Percentiles rank a stretch among this genome's conserved stretches.
Evolutionary conservation across 805 yeast species (phyloP).

Genomic region (Nakazawaea populi): DNA sequence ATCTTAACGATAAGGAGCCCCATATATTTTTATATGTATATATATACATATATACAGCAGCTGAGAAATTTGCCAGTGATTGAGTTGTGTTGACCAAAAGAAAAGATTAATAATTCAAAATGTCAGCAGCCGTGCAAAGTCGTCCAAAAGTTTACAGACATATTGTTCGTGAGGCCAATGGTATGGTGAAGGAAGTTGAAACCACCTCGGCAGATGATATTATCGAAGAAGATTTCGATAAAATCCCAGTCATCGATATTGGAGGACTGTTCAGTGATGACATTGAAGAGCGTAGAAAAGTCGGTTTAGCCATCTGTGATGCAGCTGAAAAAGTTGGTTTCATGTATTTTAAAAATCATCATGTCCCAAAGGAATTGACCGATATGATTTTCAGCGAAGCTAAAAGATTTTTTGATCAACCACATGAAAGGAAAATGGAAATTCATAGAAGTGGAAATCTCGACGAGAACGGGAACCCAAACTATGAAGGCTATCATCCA

Average conservation of each 20-base stretch:
- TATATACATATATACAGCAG: too few relatives aligned
- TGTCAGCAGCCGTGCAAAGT: constrained; percentile 1
- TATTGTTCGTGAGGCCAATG: constrained; percentile 6
- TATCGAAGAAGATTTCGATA: constrained; percentile 13
- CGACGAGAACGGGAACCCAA: constrained; percentile 18
- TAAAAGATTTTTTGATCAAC: constrained; percentile 20
- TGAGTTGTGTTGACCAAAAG: neutral
- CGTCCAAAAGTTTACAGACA: constrained; percentile 4
- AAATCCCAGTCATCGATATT: constrained; percentile 15
- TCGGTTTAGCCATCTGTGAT: constrained; percentile 17
- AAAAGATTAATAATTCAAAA: neutral
- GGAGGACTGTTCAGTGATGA: constrained; percentile 11
- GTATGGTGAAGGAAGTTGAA: constrained; percentile 9
- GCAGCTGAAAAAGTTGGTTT: constrained; percentile 23
- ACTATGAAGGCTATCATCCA: constrained; percentile 22
- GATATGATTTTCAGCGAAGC: constrained; percentile 18
- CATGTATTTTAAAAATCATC: constrained; percentile 25
- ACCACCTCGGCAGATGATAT: constrained; percentile 7
- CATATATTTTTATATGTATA: too few relatives aligned
- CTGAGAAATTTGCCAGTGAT: neutral
- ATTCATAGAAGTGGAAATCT: constrained; percentile 17
- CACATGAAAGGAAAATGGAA: constrained; percentile 18
- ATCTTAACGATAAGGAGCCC: too few relatives aligned
- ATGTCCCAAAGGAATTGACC: constrained; percentile 18
- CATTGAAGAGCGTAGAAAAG: constrained; percentile 12